phyloP scores from a whole-genome alignment of 768 basidiomycete genomes.

The Naematelia encephala region DNA sequence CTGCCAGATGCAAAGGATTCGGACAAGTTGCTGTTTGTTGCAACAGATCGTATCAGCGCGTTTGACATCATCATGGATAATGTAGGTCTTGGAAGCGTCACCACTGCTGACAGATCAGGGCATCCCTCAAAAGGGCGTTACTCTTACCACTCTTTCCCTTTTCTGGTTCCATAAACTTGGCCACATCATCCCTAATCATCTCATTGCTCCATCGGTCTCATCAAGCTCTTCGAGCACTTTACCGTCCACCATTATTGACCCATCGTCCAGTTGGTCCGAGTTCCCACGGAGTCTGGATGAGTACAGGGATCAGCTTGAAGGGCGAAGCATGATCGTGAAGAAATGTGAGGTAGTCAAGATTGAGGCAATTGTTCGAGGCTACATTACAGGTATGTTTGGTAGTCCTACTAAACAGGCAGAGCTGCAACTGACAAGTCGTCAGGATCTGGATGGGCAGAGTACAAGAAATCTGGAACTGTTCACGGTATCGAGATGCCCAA shows the following conservation, averaged over 20 bases:
- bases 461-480: slow-evolving; percentile 78
- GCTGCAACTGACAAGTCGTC: background rate
- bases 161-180: slow-evolving; percentile 91
- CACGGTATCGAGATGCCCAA: slow-evolving; percentile 75
- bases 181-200: slow-evolving; percentile 80
- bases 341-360: slow-evolving; percentile 85
- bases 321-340: slow-evolving; percentile 83
- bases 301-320: slow-evolving; percentile 73
- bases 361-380: slow-evolving; percentile 94
- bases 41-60: slow-evolving; percentile 91
- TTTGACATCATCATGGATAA: slow-evolving; percentile 94
- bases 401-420: background rate
- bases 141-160: slow-evolving; percentile 82
- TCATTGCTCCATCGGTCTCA: slow-evolving; percentile 66
- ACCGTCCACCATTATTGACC: slow-evolving; percentile 18
- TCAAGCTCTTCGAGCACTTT: slow-evolving; percentile 11
- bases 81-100: slow-evolving; percentile 57
- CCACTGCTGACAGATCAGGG: slow-evolving; percentile 58
- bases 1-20: slow-evolving; percentile 61
- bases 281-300: slow-evolving; percentile 77
- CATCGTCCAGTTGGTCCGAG: slow-evolving; percentile 54
- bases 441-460: slow-evolving; percentile 97
- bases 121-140: slow-evolving; percentile 86
- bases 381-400: slow-evolving; percentile 73
- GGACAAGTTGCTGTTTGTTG: slow-evolving; percentile 76